Base-by-base conservation (phyloP, 2,329 filamentous ascomycete species). In the Metarhizium album region DNA sequence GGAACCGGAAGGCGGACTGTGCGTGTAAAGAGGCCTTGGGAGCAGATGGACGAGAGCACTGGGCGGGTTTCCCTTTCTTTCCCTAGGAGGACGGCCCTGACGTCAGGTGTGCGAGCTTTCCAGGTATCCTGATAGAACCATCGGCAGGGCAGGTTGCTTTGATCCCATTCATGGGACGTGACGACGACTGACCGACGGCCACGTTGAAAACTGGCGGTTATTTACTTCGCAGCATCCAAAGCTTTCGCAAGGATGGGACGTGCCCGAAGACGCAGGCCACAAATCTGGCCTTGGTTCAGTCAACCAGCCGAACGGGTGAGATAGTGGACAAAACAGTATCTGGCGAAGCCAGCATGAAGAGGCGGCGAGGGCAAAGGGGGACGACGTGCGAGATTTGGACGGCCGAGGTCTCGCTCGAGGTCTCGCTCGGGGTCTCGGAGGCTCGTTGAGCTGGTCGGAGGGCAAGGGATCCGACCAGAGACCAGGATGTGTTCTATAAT, bases 11-110 rank as follows among this genome's bases (percentile, higher is more conserved):
- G 16, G 29, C 47, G 38, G 29, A 38, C 47, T 48, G 35, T 37
- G 50, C 45, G 45, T 47, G 35, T 37, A 50, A n/a, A 43, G 47
- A 45, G 51, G 46, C 47, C 47, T 43, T 40, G 33, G 50, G 31
- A 27, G 22, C 22, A 18, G 29, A 46, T 27, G 27, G 22, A 31
- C 31, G 37, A 13, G 16, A 35, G 33, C 16, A 35, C 33, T 35
- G 4, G 11, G 18, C 24, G 42, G 24, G n/a, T n/a, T n/a, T n/a
- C n/a, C n/a, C n/a, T n/a, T 40, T 31, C 23, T 4, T 35, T 22
- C 24, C 23, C 22, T 23, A 24, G 9, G 2, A 40, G 16, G 37
- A 40, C 13, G 40, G 16, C 13, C 40, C 13, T 23, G 40, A 24
- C 38, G 18, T 23, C 40, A 43, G 22, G 22, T n/a, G 24, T 11